Percentiles rank a stretch among this genome's conserved stretches.
phyloP scores from a whole-genome alignment of 2,329 filamentous ascomycete species.

The Phialophora macrospora region DNA sequence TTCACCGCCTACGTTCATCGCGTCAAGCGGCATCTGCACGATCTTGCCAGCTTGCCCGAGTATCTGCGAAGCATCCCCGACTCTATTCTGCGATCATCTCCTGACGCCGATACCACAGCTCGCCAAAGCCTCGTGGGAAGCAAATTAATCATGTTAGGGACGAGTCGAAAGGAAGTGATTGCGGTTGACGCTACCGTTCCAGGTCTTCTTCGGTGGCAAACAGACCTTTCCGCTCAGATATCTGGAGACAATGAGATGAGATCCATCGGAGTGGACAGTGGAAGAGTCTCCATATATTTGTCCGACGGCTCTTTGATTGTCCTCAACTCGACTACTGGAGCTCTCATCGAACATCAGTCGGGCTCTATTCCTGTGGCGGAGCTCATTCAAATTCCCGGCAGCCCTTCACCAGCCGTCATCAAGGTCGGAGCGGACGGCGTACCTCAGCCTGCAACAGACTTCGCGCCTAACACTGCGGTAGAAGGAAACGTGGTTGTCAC shows the following conservation, averaged over 20 bases:
- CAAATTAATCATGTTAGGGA: constrained; percentile 81
- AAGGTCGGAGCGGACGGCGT: constrained; percentile 46
- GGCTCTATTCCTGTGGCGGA: constrained; percentile 31
- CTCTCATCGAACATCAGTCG: constrained; percentile 43
- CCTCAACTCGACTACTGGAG: constrained; percentile 53
- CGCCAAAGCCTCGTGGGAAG: constrained; percentile 85
- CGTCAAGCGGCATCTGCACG: constrained; percentile 77
- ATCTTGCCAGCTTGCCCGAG: constrained; percentile 75
- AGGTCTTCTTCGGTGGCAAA: constrained; percentile 77
- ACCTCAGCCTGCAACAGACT: constrained; percentile 41
- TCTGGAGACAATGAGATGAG: constrained; percentile 64
- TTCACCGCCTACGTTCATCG: constrained; percentile 85
- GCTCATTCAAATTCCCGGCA: constrained; percentile 34
- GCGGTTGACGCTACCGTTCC: constrained; percentile 77
- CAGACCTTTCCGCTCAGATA: constrained; percentile 63
- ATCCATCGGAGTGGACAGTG: constrained; percentile 67
- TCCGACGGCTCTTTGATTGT: constrained; percentile 66
- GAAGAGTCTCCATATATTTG: constrained; percentile 63
- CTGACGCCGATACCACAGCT: constrained; percentile 25
- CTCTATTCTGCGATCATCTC: constrained; percentile 58
- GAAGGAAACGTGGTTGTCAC: constrained; percentile 49
- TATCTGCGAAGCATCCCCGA: constrained; percentile 73
- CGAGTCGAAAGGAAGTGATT: constrained; percentile 76
- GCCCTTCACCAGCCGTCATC: constrained; percentile 39
- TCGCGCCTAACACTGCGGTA: constrained; percentile 38